These are phyloP conservation scores for Dalechampia spathulata DNA, from an alignment of 441 rosid species.

Conservation along the genomic window DNA sequence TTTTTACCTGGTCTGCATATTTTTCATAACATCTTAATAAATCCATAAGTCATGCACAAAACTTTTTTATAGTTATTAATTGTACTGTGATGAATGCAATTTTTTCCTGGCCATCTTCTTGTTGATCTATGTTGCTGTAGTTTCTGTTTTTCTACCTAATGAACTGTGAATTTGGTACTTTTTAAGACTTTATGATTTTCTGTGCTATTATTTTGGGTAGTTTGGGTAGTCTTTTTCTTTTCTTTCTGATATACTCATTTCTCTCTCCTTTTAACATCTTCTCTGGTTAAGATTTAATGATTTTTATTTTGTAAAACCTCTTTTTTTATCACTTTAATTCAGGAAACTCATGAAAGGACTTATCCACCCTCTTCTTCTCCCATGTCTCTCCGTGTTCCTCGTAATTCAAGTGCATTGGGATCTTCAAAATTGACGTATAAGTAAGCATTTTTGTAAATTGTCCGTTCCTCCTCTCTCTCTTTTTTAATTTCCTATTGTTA, in stretches of 20 bases:
- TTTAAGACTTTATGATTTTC: not conserved
- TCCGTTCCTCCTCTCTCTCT: not conserved
- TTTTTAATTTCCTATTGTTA: not conserved
- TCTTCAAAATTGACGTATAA: slow-evolving; percentile 43
- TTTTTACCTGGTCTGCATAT: not conserved
- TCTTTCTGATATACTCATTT: not conserved
- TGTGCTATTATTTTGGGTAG: not conserved
- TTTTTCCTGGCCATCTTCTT: not conserved
- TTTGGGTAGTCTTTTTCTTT: not conserved
- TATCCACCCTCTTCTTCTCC: slow-evolving; percentile 21
- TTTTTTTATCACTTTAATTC: not conserved
- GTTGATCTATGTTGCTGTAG: not conserved
- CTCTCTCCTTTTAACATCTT: not conserved
- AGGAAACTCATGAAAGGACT: slow-evolving; percentile 30
- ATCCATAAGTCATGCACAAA: not conserved
- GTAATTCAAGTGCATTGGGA: slow-evolving; percentile 27
- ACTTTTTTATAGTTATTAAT: not conserved
- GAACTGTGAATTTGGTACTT: not conserved
- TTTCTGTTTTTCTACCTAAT: not conserved
- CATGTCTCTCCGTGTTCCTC: slow-evolving; percentile 25
- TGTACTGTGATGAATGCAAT: not conserved
- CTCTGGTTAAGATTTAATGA: not conserved
- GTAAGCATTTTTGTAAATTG: slow-evolving; percentile 25
- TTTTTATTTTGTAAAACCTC: not conserved
- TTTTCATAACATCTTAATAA: not conserved